Evolutionary conservation across 148 eudicot species (phyloP), one percentile per base, ranked within the genome.

Genomic region (Diospyros lotus): DNA sequence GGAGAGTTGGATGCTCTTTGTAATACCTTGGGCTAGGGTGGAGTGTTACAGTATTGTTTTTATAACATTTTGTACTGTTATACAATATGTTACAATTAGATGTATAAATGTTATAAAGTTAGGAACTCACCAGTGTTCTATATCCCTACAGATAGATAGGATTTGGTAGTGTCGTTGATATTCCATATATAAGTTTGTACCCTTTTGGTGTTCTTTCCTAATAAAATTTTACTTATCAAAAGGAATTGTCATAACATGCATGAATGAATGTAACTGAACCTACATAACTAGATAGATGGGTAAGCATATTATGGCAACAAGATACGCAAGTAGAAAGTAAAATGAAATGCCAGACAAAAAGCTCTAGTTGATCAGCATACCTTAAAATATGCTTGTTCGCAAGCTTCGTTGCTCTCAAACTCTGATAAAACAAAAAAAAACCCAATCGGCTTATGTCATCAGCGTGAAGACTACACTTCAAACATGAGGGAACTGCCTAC

Each of bases 341-440:
- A 74, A 64, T 43, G 66, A 48, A 28, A 18, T 11, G 10, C 12
- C 51, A 64, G 9, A 67, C 17, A 53, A 48, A 14, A 44, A 17
- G 28, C 0, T 64, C 58, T 43, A n/a, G 60, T 48, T 5, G 13
- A 45, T 64, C 74, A 58, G 60, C 73, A 75, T 84, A 94, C 98
- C 98, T 92, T 94, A 69, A 82, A 89, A 84, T 89, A 95, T 74
- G 98, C 98, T 82, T 87, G 89, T 77, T 90, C 91, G 69, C 98
- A 92, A 54, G 98, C 85, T 45, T 92, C 96, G 52, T 71, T 79
- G 81, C 71, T 84, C 77, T 90, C 97, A 81, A 90, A 95, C 81
- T 95, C 98, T 94, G 89, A 68, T 58, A 84, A 41, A 72, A 48
- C 64, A 18, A 40, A 54, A 56, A 65, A 11, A 11, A 80, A 73